Base-by-base conservation (phyloP, 352 stramenopile species). In the Globisporangium middletonii region DNA sequence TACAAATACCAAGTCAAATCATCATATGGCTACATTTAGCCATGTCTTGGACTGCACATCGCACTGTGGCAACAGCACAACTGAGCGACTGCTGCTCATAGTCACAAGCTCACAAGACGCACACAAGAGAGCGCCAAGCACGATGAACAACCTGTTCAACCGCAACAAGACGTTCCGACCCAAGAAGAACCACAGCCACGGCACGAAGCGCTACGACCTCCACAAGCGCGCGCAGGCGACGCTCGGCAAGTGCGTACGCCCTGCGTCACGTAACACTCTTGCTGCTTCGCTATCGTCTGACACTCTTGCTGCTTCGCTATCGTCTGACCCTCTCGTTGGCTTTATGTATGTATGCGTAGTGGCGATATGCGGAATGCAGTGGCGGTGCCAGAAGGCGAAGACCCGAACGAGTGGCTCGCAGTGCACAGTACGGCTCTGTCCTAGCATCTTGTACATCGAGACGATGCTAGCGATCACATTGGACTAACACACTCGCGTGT, bases 341-440 rank as follows among this genome's bases (percentile, higher is more conserved):
- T 43, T 4, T 43, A 11, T 41, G 35, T 7, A 2, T 9, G 4
- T 43, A 9, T 43, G 38, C 43, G 23, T 37, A 90, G 79, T 76
- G 79, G 77, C 0, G 79, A 89, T 55, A 81, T 90, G 69, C 70
- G 68, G 41, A 77, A 73, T 53, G 80, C 76, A 0, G 79, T 90
- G 4, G 74, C 70, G 15, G 59, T 91, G 9, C 83, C 77, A 1
- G 68, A 81, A 26, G 81, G 83, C 1, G 91, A 98, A 75, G 88
- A 96, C 45, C 51, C 86, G 27, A 96, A 96, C 64, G 91, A 97
- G 51, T 98, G 91, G 92, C 77, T 98, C 7, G 90, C 91, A 28
- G 86, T 96, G 1, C 92, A 98, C 69, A 97, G 79, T 91, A 68
- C 26, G 75, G 64, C 37, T 23, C 11, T 26, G 37, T 49, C 0